phyloP scores from a whole-genome alignment of 352 stramenopile genomes.

The Pythium myriotylum region DNA sequence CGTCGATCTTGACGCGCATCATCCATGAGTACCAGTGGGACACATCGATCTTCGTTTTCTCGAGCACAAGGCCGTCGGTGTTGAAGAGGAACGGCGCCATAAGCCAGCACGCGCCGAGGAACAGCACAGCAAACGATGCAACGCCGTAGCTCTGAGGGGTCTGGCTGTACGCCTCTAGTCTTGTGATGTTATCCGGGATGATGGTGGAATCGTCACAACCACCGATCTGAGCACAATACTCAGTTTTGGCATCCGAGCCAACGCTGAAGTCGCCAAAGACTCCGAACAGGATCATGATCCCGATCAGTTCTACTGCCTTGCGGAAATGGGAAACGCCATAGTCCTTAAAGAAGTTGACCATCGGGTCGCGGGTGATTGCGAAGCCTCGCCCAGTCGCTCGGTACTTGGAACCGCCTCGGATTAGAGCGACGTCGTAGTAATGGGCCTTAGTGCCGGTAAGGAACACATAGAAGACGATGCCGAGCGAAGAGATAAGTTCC shows the following conservation, averaged over 20 bases:
- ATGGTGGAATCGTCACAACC: conserved; percentile 47
- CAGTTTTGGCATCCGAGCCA: conserved; percentile 39
- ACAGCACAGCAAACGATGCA: conserved; percentile 79
- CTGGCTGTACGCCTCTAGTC: conserved; percentile 51
- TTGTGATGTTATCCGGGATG: conserved; percentile 74
- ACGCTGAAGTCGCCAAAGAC: conserved; percentile 82
- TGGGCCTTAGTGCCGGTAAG: conserved; percentile 86
- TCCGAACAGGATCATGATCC: conserved; percentile 82
- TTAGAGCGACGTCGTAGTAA: conserved; percentile 85
- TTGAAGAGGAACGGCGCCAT: conserved; percentile 88
- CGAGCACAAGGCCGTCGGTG: conserved; percentile 84
- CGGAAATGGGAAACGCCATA: conserved; percentile 87
- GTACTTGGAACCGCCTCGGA: conserved; percentile 86
- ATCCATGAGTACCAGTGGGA: conserved; percentile 86
- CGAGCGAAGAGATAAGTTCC: conserved; percentile 76
- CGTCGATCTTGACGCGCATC: conserved; percentile 62
- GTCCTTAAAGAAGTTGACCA: conserved; percentile 90
- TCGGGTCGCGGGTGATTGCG: conserved; percentile 82
- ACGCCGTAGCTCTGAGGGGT: conserved; percentile 80
- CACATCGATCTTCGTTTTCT: conserved; percentile 84
- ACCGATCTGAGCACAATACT: conserved; percentile 52
- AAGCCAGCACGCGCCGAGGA: conserved; percentile 83
- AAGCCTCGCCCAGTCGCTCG: conserved; percentile 85
- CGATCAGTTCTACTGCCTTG: conserved; percentile 87
- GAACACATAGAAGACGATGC: conserved; percentile 89